Conservation (phyloP, 768 basidiomycete genomes). For the Trametes punicea region DNA sequence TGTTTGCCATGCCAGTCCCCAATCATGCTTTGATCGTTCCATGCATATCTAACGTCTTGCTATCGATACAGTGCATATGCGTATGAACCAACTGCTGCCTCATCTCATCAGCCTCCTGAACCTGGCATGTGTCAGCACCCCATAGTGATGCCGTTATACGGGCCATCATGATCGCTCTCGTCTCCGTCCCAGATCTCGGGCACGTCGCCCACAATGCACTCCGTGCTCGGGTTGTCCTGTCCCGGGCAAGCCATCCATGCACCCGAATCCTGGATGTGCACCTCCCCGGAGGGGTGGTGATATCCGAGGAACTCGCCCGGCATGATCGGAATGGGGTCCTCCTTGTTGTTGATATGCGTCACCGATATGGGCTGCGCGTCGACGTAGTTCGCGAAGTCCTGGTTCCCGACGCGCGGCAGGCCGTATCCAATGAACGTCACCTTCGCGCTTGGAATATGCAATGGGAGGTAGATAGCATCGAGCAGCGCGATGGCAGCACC, state of each 20-base stretch:
- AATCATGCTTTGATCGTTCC: no score
- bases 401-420: conserved; percentile 46
- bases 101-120: neutral
- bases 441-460: conserved; percentile 40
- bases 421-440: conserved; percentile 30
- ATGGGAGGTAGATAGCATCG: conserved; percentile 51
- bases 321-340: conserved; percentile 38
- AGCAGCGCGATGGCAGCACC: conserved; percentile 54
- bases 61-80: neutral
- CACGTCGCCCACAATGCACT: conserved; percentile 55
- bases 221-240: conserved; percentile 53
- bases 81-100: neutral
- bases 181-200: conserved; percentile 44
- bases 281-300: conserved; percentile 41
- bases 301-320: conserved; percentile 40
- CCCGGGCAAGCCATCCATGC: conserved; percentile 56
- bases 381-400: conserved; percentile 56
- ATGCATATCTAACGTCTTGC: neutral
- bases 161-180: conserved; percentile 47
- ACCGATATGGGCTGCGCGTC: conserved; percentile 41
- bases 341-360: conserved; percentile 54
- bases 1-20: no score
- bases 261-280: conserved; percentile 38
- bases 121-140: conserved; percentile 8
- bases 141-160: conserved; percentile 36